Evolutionary conservation across 345 rosid genomes (phyloP).

Genomic region (Geranium rotundifolium): DNA sequence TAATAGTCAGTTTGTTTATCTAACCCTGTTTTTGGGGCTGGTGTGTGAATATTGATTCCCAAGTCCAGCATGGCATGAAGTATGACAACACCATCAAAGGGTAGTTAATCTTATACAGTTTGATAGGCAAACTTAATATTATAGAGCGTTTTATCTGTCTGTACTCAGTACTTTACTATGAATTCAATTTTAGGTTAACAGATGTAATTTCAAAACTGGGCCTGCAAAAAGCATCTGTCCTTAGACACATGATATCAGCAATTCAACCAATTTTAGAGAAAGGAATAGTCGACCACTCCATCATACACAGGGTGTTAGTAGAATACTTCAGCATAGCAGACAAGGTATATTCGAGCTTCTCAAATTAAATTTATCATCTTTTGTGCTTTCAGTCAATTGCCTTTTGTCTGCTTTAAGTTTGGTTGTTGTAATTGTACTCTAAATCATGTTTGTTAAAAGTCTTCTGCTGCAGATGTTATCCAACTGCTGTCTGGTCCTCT

Average conservation of each 20-base stretch:
- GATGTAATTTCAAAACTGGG: constrained; percentile 68
- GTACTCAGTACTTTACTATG: constrained; percentile 4
- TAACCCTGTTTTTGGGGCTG: too few species aligned
- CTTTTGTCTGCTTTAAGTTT: background rate
- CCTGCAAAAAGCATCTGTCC: constrained; percentile 60
- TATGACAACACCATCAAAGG: background rate
- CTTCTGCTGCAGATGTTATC: constrained; percentile 68
- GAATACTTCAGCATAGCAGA: constrained; percentile 78
- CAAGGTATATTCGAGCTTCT: constrained; percentile 37
- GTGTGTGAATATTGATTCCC: background rate
- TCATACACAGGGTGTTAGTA: constrained; percentile 60
- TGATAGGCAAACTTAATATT: background rate
- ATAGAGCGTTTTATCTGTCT: background rate
- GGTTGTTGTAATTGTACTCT: constrained; percentile 8
- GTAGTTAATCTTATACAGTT: background rate
- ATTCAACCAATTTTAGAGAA: constrained; percentile 91
- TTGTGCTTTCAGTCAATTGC: background rate
- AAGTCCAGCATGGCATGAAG: background rate
- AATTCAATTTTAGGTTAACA: constrained; percentile 41
- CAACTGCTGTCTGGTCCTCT: constrained; percentile 72
- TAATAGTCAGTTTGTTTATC: too few species aligned
- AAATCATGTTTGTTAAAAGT: constrained; percentile 27
- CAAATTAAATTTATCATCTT: background rate
- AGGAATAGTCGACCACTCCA: constrained; percentile 83
- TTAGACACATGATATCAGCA: constrained; percentile 58